Evolutionary conservation across 75 land plant species (phyloP).

Genomic region (Chamaecyparis obtusa): DNA sequence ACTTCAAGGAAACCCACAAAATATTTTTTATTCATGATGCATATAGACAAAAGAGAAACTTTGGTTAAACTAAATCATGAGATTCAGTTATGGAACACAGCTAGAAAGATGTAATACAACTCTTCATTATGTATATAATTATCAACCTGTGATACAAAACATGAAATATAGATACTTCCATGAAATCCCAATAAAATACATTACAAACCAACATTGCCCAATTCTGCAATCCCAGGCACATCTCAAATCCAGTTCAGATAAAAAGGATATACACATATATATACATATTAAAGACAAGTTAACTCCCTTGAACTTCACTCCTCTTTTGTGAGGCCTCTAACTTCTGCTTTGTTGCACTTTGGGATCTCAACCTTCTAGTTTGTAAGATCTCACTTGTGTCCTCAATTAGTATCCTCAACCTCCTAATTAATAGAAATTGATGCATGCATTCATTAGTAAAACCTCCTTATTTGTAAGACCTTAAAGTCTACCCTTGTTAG

Average conservation of each 20-base stretch:
- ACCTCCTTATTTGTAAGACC: background rate
- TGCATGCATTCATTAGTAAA: no score
- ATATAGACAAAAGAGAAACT: background rate
- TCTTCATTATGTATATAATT: background rate
- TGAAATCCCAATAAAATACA: conserved; percentile 2
- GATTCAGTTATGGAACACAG: background rate
- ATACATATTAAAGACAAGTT: background rate
- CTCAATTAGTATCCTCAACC: no score
- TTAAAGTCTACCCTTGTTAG: background rate
- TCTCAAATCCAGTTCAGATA: background rate
- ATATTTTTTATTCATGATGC: background rate
- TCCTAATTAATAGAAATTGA: no score
- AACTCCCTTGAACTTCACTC: background rate
- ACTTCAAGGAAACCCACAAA: background rate
- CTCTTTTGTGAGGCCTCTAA: background rate
- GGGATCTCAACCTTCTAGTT: no score
- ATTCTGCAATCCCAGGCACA: background rate
- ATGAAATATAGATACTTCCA: background rate
- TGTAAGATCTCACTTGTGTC: no score
- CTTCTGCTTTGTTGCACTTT: background rate
- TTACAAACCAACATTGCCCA: background rate
- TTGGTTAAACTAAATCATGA: background rate
- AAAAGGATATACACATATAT: background rate
- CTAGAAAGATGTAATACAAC: background rate
- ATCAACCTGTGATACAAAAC: background rate